Evolutionary conservation across 768 basidiomycete genomes (phyloP).

Genomic region (Pilatotrama ljubarskyi): DNA sequence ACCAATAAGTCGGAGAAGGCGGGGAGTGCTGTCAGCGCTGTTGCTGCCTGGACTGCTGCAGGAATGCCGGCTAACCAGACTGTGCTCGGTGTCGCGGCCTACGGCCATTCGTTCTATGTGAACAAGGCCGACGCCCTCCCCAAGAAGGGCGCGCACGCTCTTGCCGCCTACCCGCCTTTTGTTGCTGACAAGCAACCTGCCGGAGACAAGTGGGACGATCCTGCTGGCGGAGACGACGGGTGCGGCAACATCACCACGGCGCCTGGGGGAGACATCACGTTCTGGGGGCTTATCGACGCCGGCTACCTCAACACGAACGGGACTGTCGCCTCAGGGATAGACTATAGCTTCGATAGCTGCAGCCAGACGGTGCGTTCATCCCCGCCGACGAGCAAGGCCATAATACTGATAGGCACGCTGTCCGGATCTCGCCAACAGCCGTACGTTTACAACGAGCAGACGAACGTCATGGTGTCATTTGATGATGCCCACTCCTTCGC

Average conservation of each 20-base stretch:
- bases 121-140: slow-evolving; percentile 39
- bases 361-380: slow-evolving; percentile 63
- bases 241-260: slow-evolving; percentile 53
- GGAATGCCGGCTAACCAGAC: slow-evolving; percentile 76
- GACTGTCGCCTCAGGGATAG: slow-evolving; percentile 47
- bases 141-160: slow-evolving; percentile 31
- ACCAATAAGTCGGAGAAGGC: slow-evolving; percentile 47
- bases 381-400: not conserved
- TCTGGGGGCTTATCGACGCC: slow-evolving; percentile 58
- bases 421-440: slow-evolving; percentile 45
- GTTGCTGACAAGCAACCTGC: slow-evolving; percentile 41
- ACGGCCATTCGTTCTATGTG: slow-evolving; percentile 73
- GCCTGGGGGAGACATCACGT: slow-evolving; percentile 60
- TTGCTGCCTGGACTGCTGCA: slow-evolving; percentile 72
- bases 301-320: slow-evolving; percentile 56
- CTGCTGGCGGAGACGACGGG: slow-evolving; percentile 47
- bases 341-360: slow-evolving; percentile 60
- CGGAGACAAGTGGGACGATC: slow-evolving; percentile 61
- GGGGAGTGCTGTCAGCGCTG: slow-evolving; percentile 77
- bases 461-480: slow-evolving; percentile 61
- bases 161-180: slow-evolving; percentile 57
- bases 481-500: slow-evolving; percentile 62
- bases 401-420: not conserved
- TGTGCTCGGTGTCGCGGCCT: slow-evolving; percentile 82
- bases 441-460: slow-evolving; percentile 58